Conservation (phyloP, 441 rosid genomes). For the Bruguiera hainesii region DNA sequence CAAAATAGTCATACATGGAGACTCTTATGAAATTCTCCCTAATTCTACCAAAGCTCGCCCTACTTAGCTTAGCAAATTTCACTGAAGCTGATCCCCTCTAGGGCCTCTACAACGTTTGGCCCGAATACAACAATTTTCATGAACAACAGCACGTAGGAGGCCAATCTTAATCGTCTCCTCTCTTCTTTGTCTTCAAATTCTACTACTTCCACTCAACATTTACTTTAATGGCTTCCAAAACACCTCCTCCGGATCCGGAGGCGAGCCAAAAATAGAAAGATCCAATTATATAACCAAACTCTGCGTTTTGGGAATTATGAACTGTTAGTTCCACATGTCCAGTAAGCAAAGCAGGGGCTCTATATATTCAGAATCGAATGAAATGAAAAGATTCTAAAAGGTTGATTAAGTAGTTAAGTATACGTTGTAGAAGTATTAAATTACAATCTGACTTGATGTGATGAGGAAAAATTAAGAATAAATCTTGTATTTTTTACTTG, state of each 20-base stretch:
- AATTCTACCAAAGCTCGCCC: background rate
- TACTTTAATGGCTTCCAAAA: slow-evolving; percentile 15
- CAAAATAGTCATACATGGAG: background rate
- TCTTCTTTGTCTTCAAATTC: slow-evolving; percentile 33
- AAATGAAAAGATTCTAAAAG: too few species aligned
- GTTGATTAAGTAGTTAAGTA: too few species aligned
- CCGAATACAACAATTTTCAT: slow-evolving; percentile 19
- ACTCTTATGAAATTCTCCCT: background rate
- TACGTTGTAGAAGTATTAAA: too few species aligned
- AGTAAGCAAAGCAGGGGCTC: too few species aligned
- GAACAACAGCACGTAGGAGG: slow-evolving; percentile 32
- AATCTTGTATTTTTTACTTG: too few species aligned
- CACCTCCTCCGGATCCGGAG: slow-evolving; percentile 13
- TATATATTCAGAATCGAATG: too few species aligned
- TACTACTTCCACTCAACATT: slow-evolving; percentile 1
- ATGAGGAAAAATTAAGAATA: too few species aligned
- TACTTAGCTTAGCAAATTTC: background rate
- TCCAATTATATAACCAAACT: too few species aligned
- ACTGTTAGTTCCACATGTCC: too few species aligned
- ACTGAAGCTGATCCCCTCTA: slow-evolving; percentile 9
- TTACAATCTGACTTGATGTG: too few species aligned
- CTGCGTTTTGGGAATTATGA: too few species aligned
- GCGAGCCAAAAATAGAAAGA: background rate
- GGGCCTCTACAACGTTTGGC: slow-evolving; percentile 12
- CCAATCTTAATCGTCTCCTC: slow-evolving; percentile 30